Evolutionary conservation across 495 filamentous ascomycete genomes (phyloP), one percentile per base, ranked within the genome.

Genomic region (Hypoxylon fragiforme): DNA sequence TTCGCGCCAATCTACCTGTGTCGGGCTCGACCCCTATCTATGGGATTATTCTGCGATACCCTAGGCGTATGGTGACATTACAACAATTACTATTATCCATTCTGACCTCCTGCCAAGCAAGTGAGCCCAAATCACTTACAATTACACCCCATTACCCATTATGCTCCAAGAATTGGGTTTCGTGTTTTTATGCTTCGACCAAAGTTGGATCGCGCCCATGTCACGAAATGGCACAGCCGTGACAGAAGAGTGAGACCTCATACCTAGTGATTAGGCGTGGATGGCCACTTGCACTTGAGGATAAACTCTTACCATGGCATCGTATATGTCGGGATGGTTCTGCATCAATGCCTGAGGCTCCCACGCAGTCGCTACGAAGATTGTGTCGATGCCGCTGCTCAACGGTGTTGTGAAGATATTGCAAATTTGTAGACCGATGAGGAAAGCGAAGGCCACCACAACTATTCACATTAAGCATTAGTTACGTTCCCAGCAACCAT

Each of bases 341-440:
- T 81, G 75, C 64, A 90, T 87, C 76, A 96, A 70, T 7, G 91
- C 87, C 67, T 92, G 84, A 0, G 92, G 91, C 63, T 95, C 89
- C 86, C 90, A 95, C 0, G 89, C 92, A 66, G 85, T 83, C 4
- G 89, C 89, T 7, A 92, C 88, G 63, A 96, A 96, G 53, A 96
- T 88, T 3, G 92, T 95, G 56, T 85, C 80, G 26, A 86, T 77
- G 13, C 87, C 85, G 59, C 76, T 81, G 67, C 86, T 84, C 12
- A 91, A 76, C 2, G 89, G 92, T 9, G 87, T 89, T 50, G 92
- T 86, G 72, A 96, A 92, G 49, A 92, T 82, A 73, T 94, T 88
- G 63, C 85, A 87, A 55, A 96, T 85, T 71, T 97, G 50, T 65
- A 76, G 34, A 62, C 76, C 53, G 69, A 79, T 62, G 42, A 69